Evolutionary conservation across 352 stramenopile species (phyloP).

Genomic region (Pythium aphanidermatum): DNA sequence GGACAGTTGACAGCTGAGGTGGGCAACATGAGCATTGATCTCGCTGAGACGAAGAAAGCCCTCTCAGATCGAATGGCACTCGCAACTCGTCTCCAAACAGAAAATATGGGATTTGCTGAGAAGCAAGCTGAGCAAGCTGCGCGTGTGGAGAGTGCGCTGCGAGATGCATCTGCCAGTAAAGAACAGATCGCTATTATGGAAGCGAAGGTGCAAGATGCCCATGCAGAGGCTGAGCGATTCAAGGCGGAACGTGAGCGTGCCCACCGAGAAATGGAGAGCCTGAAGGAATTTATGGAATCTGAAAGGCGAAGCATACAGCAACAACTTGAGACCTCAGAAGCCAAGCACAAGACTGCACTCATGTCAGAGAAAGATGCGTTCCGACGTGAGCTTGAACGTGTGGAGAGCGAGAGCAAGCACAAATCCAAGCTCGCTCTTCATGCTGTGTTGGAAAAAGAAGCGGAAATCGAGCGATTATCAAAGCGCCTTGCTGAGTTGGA

Average conservation of each 20-base stretch:
- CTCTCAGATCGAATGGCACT: slow-evolving; percentile 79
- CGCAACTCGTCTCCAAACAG: slow-evolving; percentile 72
- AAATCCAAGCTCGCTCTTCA: slow-evolving; percentile 84
- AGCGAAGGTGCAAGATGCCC: slow-evolving; percentile 45
- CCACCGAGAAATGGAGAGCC: slow-evolving; percentile 23
- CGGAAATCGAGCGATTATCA: slow-evolving; percentile 51
- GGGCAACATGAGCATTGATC: slow-evolving; percentile 60
- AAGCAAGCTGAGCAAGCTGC: slow-evolving; percentile 75
- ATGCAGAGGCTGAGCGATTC: slow-evolving; percentile 41
- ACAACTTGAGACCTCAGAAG: slow-evolving; percentile 27
- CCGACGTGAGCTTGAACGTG: slow-evolving; percentile 47
- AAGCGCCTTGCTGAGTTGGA: slow-evolving; percentile 62
- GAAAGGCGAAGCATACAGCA: slow-evolving; percentile 33
- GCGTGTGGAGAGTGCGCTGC: slow-evolving; percentile 60
- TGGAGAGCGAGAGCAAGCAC: slow-evolving; percentile 74
- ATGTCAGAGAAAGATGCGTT: slow-evolving; percentile 39
- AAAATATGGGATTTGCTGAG: slow-evolving; percentile 81
- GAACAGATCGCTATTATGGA: slow-evolving; percentile 40
- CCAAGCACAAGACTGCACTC: slow-evolving; percentile 21
- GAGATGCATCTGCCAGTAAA: slow-evolving; percentile 42
- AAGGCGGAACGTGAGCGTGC: slow-evolving; percentile 48
- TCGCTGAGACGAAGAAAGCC: slow-evolving; percentile 77
- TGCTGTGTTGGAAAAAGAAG: slow-evolving; percentile 74
- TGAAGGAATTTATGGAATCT: slow-evolving; percentile 33
- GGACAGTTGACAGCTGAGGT: slow-evolving; percentile 51